A percentile compares a stretch with the other conserved stretches of the same genome.
Conservation (phyloP, 208 protist species). For the Leptomonas pyrrhocoris region DNA sequence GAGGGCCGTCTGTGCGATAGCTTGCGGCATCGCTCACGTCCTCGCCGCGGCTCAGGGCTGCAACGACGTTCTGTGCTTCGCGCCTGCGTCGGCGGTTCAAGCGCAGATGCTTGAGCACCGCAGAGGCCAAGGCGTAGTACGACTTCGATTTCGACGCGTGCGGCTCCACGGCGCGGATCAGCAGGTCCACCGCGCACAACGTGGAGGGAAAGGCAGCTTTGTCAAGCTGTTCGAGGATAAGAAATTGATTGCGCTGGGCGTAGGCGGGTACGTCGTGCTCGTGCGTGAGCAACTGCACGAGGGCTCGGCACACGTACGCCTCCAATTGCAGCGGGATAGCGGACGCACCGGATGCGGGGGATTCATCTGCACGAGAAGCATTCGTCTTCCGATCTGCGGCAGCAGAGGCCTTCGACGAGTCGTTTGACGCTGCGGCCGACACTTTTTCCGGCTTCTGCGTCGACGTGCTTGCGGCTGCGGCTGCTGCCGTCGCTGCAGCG, state of each 20-base stretch:
- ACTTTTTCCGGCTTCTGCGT: neutral
- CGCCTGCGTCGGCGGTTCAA: slow-evolving; percentile 28
- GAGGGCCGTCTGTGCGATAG: neutral
- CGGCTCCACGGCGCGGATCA: slow-evolving; percentile 55
- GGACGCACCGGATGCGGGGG: neutral
- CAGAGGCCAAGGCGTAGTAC: slow-evolving; percentile 73
- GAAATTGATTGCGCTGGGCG: slow-evolving; percentile 67
- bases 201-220: slow-evolving; percentile 61
- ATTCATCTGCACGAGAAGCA: neutral
- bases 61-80: slow-evolving; percentile 16
- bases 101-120: slow-evolving; percentile 64
- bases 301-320: slow-evolving; percentile 50
- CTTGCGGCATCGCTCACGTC: neutral
- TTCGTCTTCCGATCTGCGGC: neutral
- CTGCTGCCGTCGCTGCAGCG: no score
- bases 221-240: slow-evolving; percentile 72
- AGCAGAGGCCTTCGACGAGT: neutral
- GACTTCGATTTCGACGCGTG: slow-evolving; percentile 62
- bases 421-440: no score
- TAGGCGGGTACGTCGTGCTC: slow-evolving; percentile 54
- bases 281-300: slow-evolving; percentile 59
- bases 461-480: neutral
- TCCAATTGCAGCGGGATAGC: slow-evolving; percentile 67
- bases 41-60: slow-evolving; percentile 18
- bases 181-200: slow-evolving; percentile 47